Evolutionary conservation across 2,329 filamentous ascomycete species (phyloP).

Genomic region (Colletotrichum gigasporum): DNA sequence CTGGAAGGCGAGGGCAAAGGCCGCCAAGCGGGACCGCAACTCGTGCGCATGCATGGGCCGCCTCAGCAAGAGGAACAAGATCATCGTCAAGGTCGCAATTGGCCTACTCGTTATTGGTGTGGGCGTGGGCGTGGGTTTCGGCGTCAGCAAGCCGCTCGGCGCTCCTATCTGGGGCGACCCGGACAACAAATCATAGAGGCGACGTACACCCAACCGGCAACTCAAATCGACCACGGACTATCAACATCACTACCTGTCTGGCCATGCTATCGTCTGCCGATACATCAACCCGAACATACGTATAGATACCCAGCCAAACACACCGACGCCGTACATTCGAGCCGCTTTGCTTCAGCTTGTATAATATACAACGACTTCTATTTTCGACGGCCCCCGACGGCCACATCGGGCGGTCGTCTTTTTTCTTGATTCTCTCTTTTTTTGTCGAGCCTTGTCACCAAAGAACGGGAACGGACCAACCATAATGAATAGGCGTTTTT

Average conservation of each 20-base stretch:
- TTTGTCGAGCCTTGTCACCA: constrained; percentile 10
- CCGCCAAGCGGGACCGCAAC: constrained; percentile 59
- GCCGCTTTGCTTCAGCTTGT: constrained; percentile 26
- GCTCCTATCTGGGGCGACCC: constrained; percentile 63
- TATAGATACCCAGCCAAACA: neutral
- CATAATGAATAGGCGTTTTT: constrained; percentile 31
- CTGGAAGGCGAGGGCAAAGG: constrained; percentile 68
- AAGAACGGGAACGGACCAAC: constrained; percentile 14
- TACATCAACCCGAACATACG: constrained; percentile 2
- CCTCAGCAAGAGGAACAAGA: constrained; percentile 63
- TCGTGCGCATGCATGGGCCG: constrained; percentile 63
- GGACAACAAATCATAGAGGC: neutral
- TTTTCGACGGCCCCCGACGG: neutral
- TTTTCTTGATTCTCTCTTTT: neutral
- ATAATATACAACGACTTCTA: constrained; percentile 26
- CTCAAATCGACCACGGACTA: neutral
- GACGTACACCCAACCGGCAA: neutral
- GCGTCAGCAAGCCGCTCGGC: constrained; percentile 68
- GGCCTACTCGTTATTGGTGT: constrained; percentile 61
- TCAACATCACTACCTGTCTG: neutral
- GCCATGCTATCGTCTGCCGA: neutral
- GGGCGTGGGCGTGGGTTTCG: constrained; percentile 66
- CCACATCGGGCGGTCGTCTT: constrained; percentile 3
- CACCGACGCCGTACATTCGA: constrained; percentile 12
- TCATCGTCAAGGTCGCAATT: constrained; percentile 64